Conservation (phyloP, 78 protist genomes). For the Guillardia theta region DNA sequence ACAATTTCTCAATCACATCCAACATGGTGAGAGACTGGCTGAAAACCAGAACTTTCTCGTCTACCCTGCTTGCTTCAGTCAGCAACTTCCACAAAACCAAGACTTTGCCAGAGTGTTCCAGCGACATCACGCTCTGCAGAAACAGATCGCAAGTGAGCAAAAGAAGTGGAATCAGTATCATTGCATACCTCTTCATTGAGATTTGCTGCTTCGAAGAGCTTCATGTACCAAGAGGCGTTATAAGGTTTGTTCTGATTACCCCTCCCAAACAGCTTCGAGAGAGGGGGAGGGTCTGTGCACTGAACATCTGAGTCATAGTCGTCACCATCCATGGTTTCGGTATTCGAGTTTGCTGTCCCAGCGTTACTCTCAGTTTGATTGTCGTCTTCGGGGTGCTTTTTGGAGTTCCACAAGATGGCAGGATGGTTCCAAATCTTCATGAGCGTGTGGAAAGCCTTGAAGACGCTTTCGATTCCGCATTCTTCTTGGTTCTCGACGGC, state of each 20-base stretch:
- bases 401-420: background rate
- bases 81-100: background rate
- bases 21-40: background rate
- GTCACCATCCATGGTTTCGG: too few species aligned
- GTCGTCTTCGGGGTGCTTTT: background rate
- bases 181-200: too few species aligned
- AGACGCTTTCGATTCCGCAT: background rate
- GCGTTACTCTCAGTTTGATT: too few species aligned
- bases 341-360: too few species aligned
- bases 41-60: constrained; percentile 19
- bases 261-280: too few species aligned
- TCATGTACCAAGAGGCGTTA: too few species aligned
- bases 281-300: too few species aligned
- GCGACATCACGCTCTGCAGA: background rate
- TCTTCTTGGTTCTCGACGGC: background rate
- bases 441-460: background rate
- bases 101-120: background rate
- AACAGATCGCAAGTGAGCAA: too few species aligned
- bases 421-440: constrained; percentile 17
- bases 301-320: too few species aligned
- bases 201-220: too few species aligned
- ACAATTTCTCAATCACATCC: background rate
- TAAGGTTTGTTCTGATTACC: too few species aligned
- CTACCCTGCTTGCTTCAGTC: background rate
- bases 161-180: too few species aligned